These are phyloP conservation scores for Populus hybrid DNA, from an alignment of 441 rosid genomes.

Conservation along the genomic window DNA sequence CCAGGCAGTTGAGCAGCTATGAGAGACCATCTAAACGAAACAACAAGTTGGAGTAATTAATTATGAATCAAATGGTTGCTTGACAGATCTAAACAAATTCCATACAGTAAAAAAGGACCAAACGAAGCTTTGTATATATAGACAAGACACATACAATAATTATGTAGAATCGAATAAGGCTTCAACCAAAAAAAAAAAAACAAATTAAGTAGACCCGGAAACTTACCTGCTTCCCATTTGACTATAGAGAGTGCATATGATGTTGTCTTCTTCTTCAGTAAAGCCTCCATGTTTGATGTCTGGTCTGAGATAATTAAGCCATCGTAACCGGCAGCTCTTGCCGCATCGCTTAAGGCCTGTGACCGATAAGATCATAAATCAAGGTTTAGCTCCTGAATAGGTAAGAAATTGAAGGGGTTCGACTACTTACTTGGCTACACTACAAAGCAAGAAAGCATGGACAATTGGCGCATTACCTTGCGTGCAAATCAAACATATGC, in stretches of 20 bases:
- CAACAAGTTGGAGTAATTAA: not conserved
- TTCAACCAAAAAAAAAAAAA: not conserved
- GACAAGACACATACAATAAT: not conserved
- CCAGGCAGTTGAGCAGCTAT: slow-evolving; percentile 27
- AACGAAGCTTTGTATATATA: not conserved
- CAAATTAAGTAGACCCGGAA: not conserved
- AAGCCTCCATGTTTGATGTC: slow-evolving; percentile 59
- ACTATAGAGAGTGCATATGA: slow-evolving; percentile 41
- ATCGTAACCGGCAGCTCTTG: slow-evolving; percentile 58
- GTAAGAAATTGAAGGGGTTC: not conserved
- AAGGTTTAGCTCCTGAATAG: not conserved
- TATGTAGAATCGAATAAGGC: not conserved
- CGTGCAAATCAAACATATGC: not conserved
- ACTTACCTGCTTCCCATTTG: slow-evolving; percentile 58
- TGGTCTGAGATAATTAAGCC: slow-evolving; percentile 61
- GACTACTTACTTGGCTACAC: not conserved
- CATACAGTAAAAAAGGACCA: not conserved
- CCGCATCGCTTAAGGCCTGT: slow-evolving; percentile 59
- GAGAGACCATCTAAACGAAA: slow-evolving; percentile 22
- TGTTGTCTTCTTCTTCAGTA: slow-evolving; percentile 48
- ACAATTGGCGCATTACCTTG: not conserved
- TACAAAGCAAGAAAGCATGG: not conserved
- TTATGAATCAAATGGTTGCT: not conserved
- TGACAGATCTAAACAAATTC: no score
- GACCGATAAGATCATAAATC: not conserved